phyloP scores from a whole-genome alignment of 495 filamentous ascomycete species.

The Penicillium egyptiacum region DNA sequence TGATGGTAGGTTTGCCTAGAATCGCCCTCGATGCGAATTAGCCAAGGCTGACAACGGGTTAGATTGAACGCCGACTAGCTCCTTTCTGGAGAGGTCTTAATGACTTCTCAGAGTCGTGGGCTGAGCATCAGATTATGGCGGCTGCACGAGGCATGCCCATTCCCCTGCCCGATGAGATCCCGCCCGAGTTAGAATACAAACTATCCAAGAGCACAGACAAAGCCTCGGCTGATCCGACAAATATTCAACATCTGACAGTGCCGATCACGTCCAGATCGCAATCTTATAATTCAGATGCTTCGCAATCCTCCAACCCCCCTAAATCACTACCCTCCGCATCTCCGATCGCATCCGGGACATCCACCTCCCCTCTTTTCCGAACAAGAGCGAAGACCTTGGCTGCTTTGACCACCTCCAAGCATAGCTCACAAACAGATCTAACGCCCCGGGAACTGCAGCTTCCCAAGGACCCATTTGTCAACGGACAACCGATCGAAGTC shows the following conservation, averaged over 20 bases:
- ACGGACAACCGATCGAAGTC: constrained; percentile 87
- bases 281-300: constrained; percentile 70
- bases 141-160: constrained; percentile 83
- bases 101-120: constrained; percentile 86
- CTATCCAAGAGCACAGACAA: constrained; percentile 44
- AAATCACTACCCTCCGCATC: constrained; percentile 53
- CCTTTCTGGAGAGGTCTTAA: constrained; percentile 95
- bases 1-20: constrained; percentile 66
- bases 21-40: constrained; percentile 1
- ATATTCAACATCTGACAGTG: constrained; percentile 67
- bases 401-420: constrained; percentile 70
- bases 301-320: constrained; percentile 46
- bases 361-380: constrained; percentile 63
- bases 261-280: constrained; percentile 73
- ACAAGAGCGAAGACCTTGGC: constrained; percentile 81
- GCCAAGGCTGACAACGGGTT: constrained; percentile 21
- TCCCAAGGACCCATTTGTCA: constrained; percentile 81
- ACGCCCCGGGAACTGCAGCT: constrained; percentile 75
- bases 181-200: constrained; percentile 61
- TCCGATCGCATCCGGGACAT: constrained; percentile 56
- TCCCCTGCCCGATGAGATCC: constrained; percentile 78
- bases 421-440: constrained; percentile 66
- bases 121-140: constrained; percentile 89
- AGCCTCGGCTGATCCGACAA: constrained; percentile 40
- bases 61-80: constrained; percentile 91